Base-by-base conservation (phyloP, 2,329 filamentous ascomycete genomes). In the Scedosporium minutisporum region DNA sequence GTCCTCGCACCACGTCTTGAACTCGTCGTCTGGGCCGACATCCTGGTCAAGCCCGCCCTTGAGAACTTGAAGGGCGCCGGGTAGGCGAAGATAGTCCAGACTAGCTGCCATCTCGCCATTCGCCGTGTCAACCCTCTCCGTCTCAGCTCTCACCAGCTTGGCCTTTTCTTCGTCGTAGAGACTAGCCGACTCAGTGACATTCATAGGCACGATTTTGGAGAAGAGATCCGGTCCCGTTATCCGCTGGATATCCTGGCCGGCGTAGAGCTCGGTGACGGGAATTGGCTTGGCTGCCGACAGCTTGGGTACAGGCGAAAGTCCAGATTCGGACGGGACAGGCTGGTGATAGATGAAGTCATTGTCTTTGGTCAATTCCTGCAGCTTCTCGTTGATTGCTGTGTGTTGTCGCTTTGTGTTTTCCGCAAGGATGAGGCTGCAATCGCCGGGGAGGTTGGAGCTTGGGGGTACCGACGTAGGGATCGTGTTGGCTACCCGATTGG, bases 341-440 rank as follows among this genome's bases (percentile, higher is more conserved):
- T 97, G 91, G 72, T 99, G 95, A 71, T 99, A 99, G 72, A 99
- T 96, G 74, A 95, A 97, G 72, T 99, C 95, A 68, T 99, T 99
- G 74, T 99, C 95, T 70, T 96, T 96, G 67, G 83, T 81, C 59
- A 93, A 82, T 65, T 90, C 87, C 18, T 80, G 79, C 23, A 96
- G 78, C 72, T 90, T 93, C 65, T 93, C 89, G 71, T 96, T 89
- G 3, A 96, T 88, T 38, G 86, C 88, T 0, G 89, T 81, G 29
- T 90, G 76, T 69, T 97, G 93, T 65, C 92, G 85, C 73, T 91
- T 96, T 16, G 91, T 87, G 66, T 96, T 83, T 41, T 96, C 92
- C n/a, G 85, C 78, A 42, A 99, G 76, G 61, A 87, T 81, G 0
- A 81, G 70, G 0, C 90, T 90, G 2, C 90, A 90, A 65, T 99